These are phyloP conservation scores for Termitomyces sp. DNA, from an alignment of 1,284 basidiomycete species.

Conservation along the genomic window DNA sequence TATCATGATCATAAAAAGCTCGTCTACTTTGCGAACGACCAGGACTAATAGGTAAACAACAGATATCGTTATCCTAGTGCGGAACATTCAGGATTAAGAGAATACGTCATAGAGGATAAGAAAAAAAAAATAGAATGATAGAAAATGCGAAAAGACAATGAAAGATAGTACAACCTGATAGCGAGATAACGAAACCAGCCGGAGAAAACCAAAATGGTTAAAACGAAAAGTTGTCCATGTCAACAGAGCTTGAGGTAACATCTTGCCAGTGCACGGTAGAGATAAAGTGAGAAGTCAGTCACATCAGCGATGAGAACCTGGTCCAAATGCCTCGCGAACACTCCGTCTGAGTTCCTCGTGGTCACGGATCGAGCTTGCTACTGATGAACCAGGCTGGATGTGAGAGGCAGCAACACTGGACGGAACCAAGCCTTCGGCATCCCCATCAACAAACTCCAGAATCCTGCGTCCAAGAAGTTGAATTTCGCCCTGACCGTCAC, in stretches of 20 bases:
- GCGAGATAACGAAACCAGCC: slow-evolving; percentile 7
- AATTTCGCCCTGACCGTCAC: slow-evolving; percentile 84
- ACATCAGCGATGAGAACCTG: slow-evolving; percentile 47
- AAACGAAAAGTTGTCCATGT: slow-evolving; percentile 12
- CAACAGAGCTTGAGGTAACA: slow-evolving; percentile 7
- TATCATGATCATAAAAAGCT: slow-evolving; percentile 6
- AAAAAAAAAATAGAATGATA: slow-evolving; percentile 8
- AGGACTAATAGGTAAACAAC: slow-evolving; percentile 12
- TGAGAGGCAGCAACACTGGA: slow-evolving; percentile 61
- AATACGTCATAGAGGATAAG: slow-evolving; percentile 7
- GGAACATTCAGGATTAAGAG: slow-evolving; percentile 11
- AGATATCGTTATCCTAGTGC: slow-evolving; percentile 5
- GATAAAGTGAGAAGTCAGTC: not conserved
- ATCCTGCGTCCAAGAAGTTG: slow-evolving; percentile 81
- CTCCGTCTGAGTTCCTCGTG: slow-evolving; percentile 77
- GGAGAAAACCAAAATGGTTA: slow-evolving; percentile 3
- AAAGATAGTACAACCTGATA: slow-evolving; percentile 15
- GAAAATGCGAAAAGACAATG: slow-evolving; percentile 11
- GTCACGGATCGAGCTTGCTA: slow-evolving; percentile 52
- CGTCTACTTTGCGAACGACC: slow-evolving; percentile 9
- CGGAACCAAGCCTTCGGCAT: slow-evolving; percentile 52
- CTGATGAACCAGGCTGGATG: slow-evolving; percentile 58
- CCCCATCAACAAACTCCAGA: slow-evolving; percentile 78
- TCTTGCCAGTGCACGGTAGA: not conserved
- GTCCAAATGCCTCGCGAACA: slow-evolving; percentile 70